Conservation (phyloP, 306 rosid genomes). For the Luffa acutangula region DNA sequence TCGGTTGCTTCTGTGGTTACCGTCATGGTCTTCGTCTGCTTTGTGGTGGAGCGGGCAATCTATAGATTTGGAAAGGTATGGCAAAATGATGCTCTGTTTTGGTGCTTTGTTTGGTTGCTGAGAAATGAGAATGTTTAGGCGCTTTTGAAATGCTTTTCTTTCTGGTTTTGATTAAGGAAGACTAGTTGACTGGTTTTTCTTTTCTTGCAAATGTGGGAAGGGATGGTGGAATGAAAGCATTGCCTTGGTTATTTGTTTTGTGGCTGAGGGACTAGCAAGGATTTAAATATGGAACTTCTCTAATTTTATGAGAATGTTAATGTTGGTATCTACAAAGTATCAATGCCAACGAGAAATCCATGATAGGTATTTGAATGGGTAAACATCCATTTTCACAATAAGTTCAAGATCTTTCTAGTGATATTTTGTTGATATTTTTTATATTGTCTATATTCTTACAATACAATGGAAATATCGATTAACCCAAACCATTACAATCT, state of each 20-base stretch:
- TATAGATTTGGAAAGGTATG: conserved; percentile 71
- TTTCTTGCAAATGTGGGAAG: background rate
- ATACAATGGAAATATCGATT: background rate
- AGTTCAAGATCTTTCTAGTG: background rate
- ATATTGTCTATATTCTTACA: background rate
- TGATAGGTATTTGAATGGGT: background rate
- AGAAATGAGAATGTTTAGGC: background rate
- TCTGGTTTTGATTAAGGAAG: background rate
- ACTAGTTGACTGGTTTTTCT: background rate
- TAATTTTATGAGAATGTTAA: no score
- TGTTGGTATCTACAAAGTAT: background rate
- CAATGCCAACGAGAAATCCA: background rate
- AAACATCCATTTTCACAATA: background rate
- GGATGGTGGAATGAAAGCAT: background rate
- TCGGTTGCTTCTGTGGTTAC: conserved; percentile 86
- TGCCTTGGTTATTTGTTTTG: background rate
- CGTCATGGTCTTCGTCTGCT: conserved; percentile 79
- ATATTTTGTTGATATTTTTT: background rate
- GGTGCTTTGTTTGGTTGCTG: background rate
- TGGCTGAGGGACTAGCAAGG: background rate
- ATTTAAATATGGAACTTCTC: background rate
- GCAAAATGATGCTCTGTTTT: background rate
- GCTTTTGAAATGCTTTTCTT: background rate
- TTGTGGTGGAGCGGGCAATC: conserved; percentile 73
- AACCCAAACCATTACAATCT: background rate